phyloP scores from a whole-genome alignment of 2,329 filamentous ascomycete species.

The Ascochyta viciae-villosae region DNA sequence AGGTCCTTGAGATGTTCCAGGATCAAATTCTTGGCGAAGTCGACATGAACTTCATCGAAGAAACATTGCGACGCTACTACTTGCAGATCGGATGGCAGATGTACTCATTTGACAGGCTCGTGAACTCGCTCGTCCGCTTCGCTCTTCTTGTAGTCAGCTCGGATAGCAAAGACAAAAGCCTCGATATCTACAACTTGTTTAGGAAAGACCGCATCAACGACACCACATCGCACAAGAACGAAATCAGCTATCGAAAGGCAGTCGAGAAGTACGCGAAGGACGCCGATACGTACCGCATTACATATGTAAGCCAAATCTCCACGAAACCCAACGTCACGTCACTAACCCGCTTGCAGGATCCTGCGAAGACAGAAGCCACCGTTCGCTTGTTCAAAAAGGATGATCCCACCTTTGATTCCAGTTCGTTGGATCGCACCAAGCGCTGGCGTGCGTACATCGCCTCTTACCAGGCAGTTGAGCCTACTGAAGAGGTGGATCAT shows the following conservation, averaged over 20 bases:
- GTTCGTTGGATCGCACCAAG: conserved; percentile 67
- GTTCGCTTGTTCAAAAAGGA: conserved; percentile 88
- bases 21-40: conserved; percentile 83
- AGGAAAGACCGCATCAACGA: conserved; percentile 80
- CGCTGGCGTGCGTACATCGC: conserved; percentile 96
- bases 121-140: conserved; percentile 80
- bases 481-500: conserved; percentile 64
- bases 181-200: conserved; percentile 88
- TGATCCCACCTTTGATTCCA: conserved; percentile 78
- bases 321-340: neutral
- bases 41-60: conserved; percentile 84
- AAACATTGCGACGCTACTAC: conserved; percentile 90
- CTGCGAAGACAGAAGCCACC: conserved; percentile 75
- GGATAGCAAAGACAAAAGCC: conserved; percentile 91
- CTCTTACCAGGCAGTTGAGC: conserved; percentile 85
- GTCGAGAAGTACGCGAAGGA: conserved; percentile 94
- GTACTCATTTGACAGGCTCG: conserved; percentile 89
- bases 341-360: conserved; percentile 39
- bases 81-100: conserved; percentile 89
- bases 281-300: conserved; percentile 86
- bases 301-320: conserved; percentile 74
- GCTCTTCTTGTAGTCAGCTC: conserved; percentile 82
- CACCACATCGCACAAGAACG: conserved; percentile 86
- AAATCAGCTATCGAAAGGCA: conserved; percentile 89
- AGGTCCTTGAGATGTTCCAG: conserved; percentile 84